Base-by-base conservation (phyloP, 345 rosid genomes). In the Moricandia moricandioides region DNA sequence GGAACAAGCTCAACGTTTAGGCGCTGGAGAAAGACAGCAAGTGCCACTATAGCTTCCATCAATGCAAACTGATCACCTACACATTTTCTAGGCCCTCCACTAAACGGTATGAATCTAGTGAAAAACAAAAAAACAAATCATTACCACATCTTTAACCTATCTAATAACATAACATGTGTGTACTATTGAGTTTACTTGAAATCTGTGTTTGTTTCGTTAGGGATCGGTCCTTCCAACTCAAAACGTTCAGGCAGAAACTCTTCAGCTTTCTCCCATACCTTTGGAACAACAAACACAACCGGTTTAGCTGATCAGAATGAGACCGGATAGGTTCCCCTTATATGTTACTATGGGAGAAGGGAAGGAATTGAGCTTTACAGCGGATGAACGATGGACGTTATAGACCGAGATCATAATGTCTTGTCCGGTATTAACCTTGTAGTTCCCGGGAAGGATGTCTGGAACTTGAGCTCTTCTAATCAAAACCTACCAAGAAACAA, bases 261-360 rank as follows among this genome's bases (percentile, higher is more conserved):
- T 35, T 91, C 96, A 7, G 98, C 93, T 64, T 87, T 87, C 62
- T 94, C 97, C 98, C 98, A 94, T 18, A 94, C 93, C 98, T 94
- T 49, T 77, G 74, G 61, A 72, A 73, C 9, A 45, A 52, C 75
- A 54, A 72, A 61, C 24, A 17, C 40, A 45, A 45, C 49, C 17
- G 8, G 52, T 45, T 45, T 45, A 13, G 52, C 49, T 12, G 52
- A 61, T 62, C 63, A n/a, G 1, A 52, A 2, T 5, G 18, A 45
- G 13, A 45, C 51, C 2, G 17, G 17, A 29, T 29, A 12, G 18
- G 18, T 58, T 29, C 63, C 35, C 16, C 59, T 69, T 58, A 16
- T 45, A 51, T 43, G 68, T 29, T 12, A 67, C 59, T 60, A 10
- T 10, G 14, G 11, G 18, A 8, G 34, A 40, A 14, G 12, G 12